Base-by-base conservation (phyloP, 2,329 filamentous ascomycete genomes). In the Alternaria atra region DNA sequence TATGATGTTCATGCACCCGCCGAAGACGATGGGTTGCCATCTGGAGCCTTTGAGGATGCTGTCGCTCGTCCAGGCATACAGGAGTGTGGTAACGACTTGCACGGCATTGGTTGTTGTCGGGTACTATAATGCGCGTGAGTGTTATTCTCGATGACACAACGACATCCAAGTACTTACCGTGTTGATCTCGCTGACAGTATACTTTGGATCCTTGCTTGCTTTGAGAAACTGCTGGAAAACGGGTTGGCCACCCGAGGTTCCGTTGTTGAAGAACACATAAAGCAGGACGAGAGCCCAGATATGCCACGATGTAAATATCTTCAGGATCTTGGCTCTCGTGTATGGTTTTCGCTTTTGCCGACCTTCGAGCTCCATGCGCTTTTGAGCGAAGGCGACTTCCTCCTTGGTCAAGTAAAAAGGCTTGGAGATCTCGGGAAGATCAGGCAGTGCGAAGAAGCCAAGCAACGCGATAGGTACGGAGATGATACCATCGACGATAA, bases 11-110 rank as follows among this genome's bases (percentile, higher is more conserved):
- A 70, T 47, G 54, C 59, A 52, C 17, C 68, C 68, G 15, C 60
- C 63, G 55, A 70, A 70, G 17, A 70, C 30, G 23, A 70, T 70
- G 4, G 63, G 50, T 8, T 64, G 68, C 64, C 66, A 70, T 39
- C 68, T 50, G 5, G 66, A 61, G 9, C 68, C 66, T 51, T 52
- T 44, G 5, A 70, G 46, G 15, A 67, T 65, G 2, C 64, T 67
- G 55, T 70, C 68, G 20, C 62, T 66, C 5, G 68, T 60, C 68
- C 68, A 70, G 23, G 68, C 68, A 32, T 63, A 66, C 1, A 52
- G 47, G 8, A 70, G 58, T 0, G 66, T 67, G 37, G 68, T 69
- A 10, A 69, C 64, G n/a, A 67, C 67, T 37, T 67, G 68, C 9
- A 70, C 68, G 5, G 66, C 67, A 39, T 69, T 70, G 30, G 64